Base-by-base conservation (phyloP, 2,329 filamentous ascomycete species). In the Periconia macrospinosa region DNA sequence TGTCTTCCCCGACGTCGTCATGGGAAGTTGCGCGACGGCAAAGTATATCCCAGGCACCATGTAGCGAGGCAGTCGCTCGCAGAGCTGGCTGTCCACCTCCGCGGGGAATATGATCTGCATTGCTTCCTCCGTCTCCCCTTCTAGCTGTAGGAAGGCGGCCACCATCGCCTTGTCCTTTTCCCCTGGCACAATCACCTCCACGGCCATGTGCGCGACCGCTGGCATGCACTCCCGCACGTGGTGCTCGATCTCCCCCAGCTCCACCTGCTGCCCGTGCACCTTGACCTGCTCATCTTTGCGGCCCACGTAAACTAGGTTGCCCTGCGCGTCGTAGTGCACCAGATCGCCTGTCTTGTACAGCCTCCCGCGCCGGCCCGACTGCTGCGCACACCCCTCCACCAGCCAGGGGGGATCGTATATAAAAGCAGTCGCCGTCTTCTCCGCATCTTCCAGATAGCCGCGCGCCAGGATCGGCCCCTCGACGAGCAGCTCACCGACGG, bases 381-480 rank as follows among this genome's bases (percentile, higher is more conserved):
- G 35, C 15, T 27, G 8, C 49, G 3, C 2, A 6, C 10, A 1
- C 30, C 33, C 41, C 13, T 42, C 3, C 3, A 42, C 3, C 13
- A 42, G 41, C 49, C 53, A 57, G 19, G 45, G 41, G 1, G 80
- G 79, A 0, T 82, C 81, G 10, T 84, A 81, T 20, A 86, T 78
- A 11, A 84, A 76, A 1, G 42, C 13, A 13, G 23, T 53, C 1
- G 42, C 50, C 2, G 61, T 66, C 41, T 54, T 60, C 13, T 50
- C 49, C 0, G 59, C 15, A 52, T 61, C 45, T 11, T 62, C 58
- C 10, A 67, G 53, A 48, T 67, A 67, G 14, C 59, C 58, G 35
- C 62, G 61, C 6, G 65, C 67, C 2, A 76, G 57, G 30, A 67
- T 79, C 0, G 78, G 78, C 0, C 83, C 82, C 56, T 85, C 82